These are phyloP conservation scores for Alternaria triticina DNA, from an alignment of 2,329 filamentous ascomycete species.

Conservation along the genomic window DNA sequence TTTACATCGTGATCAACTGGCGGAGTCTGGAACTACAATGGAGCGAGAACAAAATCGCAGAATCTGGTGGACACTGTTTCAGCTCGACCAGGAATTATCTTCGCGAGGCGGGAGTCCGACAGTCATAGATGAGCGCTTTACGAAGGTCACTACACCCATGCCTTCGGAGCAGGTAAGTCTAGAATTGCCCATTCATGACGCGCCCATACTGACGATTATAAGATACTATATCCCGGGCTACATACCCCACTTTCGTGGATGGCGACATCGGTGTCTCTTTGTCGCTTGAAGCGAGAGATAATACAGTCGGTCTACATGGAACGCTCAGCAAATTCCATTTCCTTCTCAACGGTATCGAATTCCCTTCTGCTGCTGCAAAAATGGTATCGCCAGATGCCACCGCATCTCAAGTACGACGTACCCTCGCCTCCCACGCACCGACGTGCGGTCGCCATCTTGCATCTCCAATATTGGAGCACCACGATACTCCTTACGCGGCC, in stretches of 20 bases:
- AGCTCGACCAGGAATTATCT: slow-evolving; percentile 45
- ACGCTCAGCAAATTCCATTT: slow-evolving; percentile 36
- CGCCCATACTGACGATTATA: slow-evolving; percentile 3
- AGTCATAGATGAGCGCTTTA: slow-evolving; percentile 41
- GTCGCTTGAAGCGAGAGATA: slow-evolving; percentile 42
- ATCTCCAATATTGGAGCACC: slow-evolving; percentile 46
- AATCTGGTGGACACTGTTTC: slow-evolving; percentile 48
- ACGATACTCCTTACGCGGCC: slow-evolving; percentile 44
- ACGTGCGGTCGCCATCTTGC: slow-evolving; percentile 43
- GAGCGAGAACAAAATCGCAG: slow-evolving; percentile 45
- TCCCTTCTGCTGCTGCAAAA: slow-evolving; percentile 41
- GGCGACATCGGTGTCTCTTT: slow-evolving; percentile 37
- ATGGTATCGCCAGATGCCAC: slow-evolving; percentile 42
- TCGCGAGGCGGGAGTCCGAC: slow-evolving; percentile 45
- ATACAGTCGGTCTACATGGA: slow-evolving; percentile 46
- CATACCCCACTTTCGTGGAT: slow-evolving; percentile 45
- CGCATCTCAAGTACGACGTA: slow-evolving; percentile 40
- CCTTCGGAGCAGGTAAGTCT: slow-evolving; percentile 42
- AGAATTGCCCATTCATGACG: background rate
- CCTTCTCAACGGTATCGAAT: slow-evolving; percentile 43
- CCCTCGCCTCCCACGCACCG: slow-evolving; percentile 41
- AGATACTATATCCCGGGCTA: slow-evolving; percentile 43
- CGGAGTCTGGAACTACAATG: slow-evolving; percentile 30
- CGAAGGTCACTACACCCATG: slow-evolving; percentile 39
- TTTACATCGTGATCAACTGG: slow-evolving; percentile 44